A percentile compares a stretch with the other conserved stretches of the same genome.
These are phyloP conservation scores for Aspergillaceae sp. DNA, from an alignment of 2,329 filamentous ascomycete genomes.

Conservation along the genomic window DNA sequence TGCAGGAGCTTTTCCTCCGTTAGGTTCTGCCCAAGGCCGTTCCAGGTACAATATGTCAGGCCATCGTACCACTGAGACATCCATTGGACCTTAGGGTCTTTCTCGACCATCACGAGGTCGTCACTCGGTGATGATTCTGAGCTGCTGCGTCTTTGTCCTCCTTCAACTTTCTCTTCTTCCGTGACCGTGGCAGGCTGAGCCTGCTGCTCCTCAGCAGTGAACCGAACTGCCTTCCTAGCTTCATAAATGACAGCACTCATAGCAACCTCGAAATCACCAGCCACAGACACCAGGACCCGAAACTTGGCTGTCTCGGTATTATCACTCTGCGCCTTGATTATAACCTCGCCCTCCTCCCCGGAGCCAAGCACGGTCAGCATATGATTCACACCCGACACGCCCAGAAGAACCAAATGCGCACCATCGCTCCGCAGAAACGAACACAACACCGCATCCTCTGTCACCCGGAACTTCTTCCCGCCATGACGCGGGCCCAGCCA, in stretches of 20 bases:
- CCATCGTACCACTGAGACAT: slow-evolving; percentile 86
- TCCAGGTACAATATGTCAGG: slow-evolving; percentile 95
- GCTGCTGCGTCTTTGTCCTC: slow-evolving; percentile 1
- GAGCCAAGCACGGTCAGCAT: slow-evolving; percentile 62
- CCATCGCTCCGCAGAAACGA: slow-evolving; percentile 68
- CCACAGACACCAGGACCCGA: slow-evolving; percentile 61
- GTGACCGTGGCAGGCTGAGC: slow-evolving; percentile 5
- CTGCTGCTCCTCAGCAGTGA: slow-evolving; percentile 10
- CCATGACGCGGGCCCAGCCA: slow-evolving; percentile 91
- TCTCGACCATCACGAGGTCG: slow-evolving; percentile 38
- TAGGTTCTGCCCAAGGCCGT: slow-evolving; percentile 73
- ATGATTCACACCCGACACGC: slow-evolving; percentile 64
- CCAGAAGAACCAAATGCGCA: slow-evolving; percentile 66
- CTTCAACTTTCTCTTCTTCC: slow-evolving; percentile 6
- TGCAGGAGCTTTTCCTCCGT: slow-evolving; percentile 70
- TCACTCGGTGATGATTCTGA: slow-evolving; percentile 27
- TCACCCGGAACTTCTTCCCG: slow-evolving; percentile 54
- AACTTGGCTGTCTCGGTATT: slow-evolving; percentile 46
- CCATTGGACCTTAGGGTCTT: slow-evolving; percentile 48
- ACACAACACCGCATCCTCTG: slow-evolving; percentile 69
- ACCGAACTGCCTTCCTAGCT: slow-evolving; percentile 56
- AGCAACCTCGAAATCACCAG: slow-evolving; percentile 63
- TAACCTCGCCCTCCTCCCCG: slow-evolving; percentile 55
- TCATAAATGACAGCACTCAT: slow-evolving; percentile 80
- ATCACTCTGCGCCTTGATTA: slow-evolving; percentile 66